Base-by-base conservation (phyloP, 257 asterid genomes). In the Marsdenia floribunda region DNA sequence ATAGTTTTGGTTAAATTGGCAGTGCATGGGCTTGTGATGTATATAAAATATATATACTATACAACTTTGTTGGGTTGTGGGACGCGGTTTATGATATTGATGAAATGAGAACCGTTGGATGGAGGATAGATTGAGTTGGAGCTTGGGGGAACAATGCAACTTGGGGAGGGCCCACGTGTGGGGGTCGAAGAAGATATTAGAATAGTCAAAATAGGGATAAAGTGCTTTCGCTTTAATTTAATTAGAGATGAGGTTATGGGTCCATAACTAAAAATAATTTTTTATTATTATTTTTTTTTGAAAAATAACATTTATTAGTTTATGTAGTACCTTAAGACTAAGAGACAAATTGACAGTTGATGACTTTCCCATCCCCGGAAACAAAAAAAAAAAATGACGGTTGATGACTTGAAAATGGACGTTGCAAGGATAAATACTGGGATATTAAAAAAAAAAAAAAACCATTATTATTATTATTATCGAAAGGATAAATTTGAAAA, bases 61-160 rank as follows among this genome's bases (percentile, higher is more conserved):
- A 44, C 12, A 44, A 6, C 1, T 70, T 61, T 37, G 69, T 46
- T 71, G 82, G 71, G 58, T 24, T 10, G 13, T 60, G 73, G 80
- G 46, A 82, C 90, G 91, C 89, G 89, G 82, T 80, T 78, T 78
- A 73, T 69, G 79, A 58, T 71, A 67, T 21, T 44, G 47, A 83
- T 79, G 71, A n/a, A 77, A 85, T 70, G 66, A 76, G 64, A 79
- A 60, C 93, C 97, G 90, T 86, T 52, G 73, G 85, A 86, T 57
- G 40, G 21, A 42, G 42, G 35, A 24, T 35, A 22, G 3, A 53
- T 0, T 44, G 74, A 55, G 73, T 21, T 54, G 65, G 70, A 73
- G 53, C 54, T 38, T 29, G 63, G 68, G 68, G 52, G 50, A 29
- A 68, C 69, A 68, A 21, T 14, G 68, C 52, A 44, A 74, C 42